Base-by-base conservation (phyloP, 2,329 filamentous ascomycete genomes). In the Fonsecaea pedrosoi region DNA sequence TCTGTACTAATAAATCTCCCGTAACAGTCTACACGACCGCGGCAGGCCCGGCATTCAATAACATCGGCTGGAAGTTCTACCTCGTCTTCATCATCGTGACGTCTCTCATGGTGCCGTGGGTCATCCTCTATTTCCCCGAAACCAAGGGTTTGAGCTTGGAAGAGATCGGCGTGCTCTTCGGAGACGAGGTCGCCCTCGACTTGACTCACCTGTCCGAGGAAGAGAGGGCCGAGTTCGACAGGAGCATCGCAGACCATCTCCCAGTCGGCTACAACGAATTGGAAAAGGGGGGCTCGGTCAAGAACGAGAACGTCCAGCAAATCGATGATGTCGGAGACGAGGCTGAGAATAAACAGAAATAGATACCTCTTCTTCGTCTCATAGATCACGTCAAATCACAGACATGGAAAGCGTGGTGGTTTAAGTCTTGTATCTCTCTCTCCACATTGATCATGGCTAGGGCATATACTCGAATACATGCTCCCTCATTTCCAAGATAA, bases 151-250 rank as follows among this genome's bases (percentile, higher is more conserved):
- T 75, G 13, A 73, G 74, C 0, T 62, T 78, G 15, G 77, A 77
- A 50, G 75, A 77, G 56, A 75, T 77, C 35, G 69, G 87, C 3
- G 69, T 67, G 35, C 65, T 70, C 25, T 73, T 79, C 35, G 73
- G 74, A 45, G 73, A 67, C 38, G 42, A 56, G 15, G 60, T 60
- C 10, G 60, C 60, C 6, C n/a, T 67, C 7, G 45, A 64, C 42
- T 48, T 48, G 10, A 48, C n/a, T 21, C 42, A 34, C 57, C n/a
- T 48, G 42, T 48, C 42, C 18, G 42, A 48, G 42, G 42, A 48
- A 48, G 42, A 48, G 21, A 48, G 42, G 10, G n/a, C 42, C n/a
- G 5, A n/a, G 3, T 25, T 48, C n/a, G 42, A 48, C 42, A 48
- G 21, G n/a, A 48, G 21, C 9, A 48, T 48, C 7, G 18, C 42